Percentiles rank a stretch among this genome's conserved stretches.
Conservation (phyloP, 177 flowering plant genomes). For the Vitis hybrid region DNA sequence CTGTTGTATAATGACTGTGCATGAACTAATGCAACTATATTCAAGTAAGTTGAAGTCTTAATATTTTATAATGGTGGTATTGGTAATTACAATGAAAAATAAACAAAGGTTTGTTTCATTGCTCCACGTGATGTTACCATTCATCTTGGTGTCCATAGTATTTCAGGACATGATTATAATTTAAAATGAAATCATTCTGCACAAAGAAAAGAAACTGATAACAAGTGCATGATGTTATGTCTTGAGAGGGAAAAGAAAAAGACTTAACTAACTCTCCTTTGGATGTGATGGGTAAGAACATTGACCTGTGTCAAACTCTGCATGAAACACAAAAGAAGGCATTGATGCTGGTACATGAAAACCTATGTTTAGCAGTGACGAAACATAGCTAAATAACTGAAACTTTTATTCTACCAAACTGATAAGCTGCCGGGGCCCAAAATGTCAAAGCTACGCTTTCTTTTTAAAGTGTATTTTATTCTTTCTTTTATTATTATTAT, state of each 20-base stretch:
- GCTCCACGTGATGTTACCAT: not conserved
- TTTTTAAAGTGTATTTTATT: not conserved
- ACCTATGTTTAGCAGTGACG: not conserved
- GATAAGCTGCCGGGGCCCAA: not conserved
- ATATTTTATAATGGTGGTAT: not conserved
- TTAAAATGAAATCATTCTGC: not conserved
- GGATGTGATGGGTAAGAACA: not conserved
- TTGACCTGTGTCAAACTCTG: not conserved
- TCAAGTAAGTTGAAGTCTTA: not conserved
- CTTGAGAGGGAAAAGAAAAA: not conserved
- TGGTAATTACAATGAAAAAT: not conserved
- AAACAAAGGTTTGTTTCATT: not conserved
- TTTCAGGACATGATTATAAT: not conserved
- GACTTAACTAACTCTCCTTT: not conserved
- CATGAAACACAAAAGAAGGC: not conserved
- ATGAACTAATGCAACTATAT: not conserved
- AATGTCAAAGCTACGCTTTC: not conserved
- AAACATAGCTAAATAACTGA: not conserved
- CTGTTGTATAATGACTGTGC: not conserved
- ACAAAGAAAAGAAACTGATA: not conserved
- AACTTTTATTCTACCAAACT: not conserved
- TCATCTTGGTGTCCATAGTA: not conserved
- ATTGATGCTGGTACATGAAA: not conserved
- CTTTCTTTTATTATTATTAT: slow-evolving; percentile 7
- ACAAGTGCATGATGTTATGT: not conserved